A percentile compares a stretch with the other conserved stretches of the same genome.
Conservation (phyloP, 805 yeast genomes). For the Debaryomyces maramus region DNA sequence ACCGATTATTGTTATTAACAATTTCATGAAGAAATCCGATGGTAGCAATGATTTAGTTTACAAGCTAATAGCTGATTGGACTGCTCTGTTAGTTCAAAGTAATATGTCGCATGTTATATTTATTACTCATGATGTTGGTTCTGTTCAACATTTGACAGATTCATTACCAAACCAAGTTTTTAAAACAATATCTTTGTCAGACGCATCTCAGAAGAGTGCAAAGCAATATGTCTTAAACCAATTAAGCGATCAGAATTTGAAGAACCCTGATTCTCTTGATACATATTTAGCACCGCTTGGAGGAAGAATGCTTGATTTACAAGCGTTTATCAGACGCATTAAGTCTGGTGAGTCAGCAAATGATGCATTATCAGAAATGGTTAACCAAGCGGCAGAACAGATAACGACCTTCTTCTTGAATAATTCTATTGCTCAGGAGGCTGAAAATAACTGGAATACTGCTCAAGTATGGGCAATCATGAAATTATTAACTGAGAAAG, state of each 20-base stretch:
- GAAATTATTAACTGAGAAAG: slow-evolving; percentile 55
- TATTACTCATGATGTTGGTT: slow-evolving; percentile 82
- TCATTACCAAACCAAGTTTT: slow-evolving; percentile 87
- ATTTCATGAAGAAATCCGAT: slow-evolving; percentile 59
- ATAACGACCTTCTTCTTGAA: slow-evolving; percentile 73
- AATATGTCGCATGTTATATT: slow-evolving; percentile 89
- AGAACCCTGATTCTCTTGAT: slow-evolving; percentile 44
- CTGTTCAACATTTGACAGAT: slow-evolving; percentile 62
- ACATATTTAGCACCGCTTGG: slow-evolving; percentile 74
- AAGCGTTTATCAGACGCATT: slow-evolving; percentile 83
- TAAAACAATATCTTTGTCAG: slow-evolving; percentile 70
- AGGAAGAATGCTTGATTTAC: slow-evolving; percentile 92
- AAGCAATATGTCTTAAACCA: slow-evolving; percentile 65
- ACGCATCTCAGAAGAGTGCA: slow-evolving; percentile 75
- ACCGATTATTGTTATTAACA: slow-evolving; percentile 82
- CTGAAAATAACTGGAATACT: slow-evolving; percentile 54
- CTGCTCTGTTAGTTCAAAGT: slow-evolving; percentile 69
- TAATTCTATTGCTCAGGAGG: slow-evolving; percentile 16
- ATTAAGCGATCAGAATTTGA: slow-evolving; percentile 27
- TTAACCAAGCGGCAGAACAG: slow-evolving; percentile 83
- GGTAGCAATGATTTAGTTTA: slow-evolving; percentile 61
- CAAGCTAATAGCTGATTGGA: slow-evolving; percentile 84
- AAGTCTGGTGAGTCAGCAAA: slow-evolving; percentile 82
- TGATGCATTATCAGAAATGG: slow-evolving; percentile 77
- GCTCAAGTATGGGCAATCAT: slow-evolving; percentile 90